Evolutionary conservation across 257 asterid species (phyloP), one percentile per base, ranked within the genome.

Genomic region (Cynanchum wilfordii): DNA sequence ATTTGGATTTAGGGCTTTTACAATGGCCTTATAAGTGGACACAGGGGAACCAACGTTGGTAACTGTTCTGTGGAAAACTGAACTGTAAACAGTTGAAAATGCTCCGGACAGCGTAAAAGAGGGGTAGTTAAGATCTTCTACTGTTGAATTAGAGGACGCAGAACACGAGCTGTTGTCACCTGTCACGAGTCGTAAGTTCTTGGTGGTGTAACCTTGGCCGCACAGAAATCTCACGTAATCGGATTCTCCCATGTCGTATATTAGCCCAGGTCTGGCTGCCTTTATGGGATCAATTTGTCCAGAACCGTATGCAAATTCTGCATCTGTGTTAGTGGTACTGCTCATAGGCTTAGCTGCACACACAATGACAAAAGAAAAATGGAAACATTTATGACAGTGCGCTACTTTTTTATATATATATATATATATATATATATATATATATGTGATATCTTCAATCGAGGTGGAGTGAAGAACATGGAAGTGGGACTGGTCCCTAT

Each of bases 271-370:
- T 19, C 63, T 56, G 42, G 72, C 75, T 1, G 93, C 97, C 73
- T 79, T 82, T 24, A 78, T 2, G 0, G 97, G 97, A 80, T 90
- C 58, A 47, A 90, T 86, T 57, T 90, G 97, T 69, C 96, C 96
- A 1, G 96, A 85, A 0, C 93, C 93, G 24, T 86, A 90, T 5
- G 97, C 90, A 64, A 89, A 87, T 51, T 90, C 93, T 0, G 80
- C 89, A 16, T 87, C 96, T 0, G 45, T 40, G 71, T 87, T 90
- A 29, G 69, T 63, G 29, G 9, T 11, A 16, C 66, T 62, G 38
- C 81, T 83, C 88, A 90, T 80, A 6, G 77, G 76, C 24, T 81
- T 38, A 42, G 96, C 93, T 87, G 81, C 17, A 17, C 5, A 24
- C 38, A 12, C 40, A 10, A n/a, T n/a, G n/a, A n/a, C 17, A 10